Evolutionary conservation across 805 yeast species (phyloP), one percentile per base, ranked within the genome.

Genomic region (Candida namnaoensis): DNA sequence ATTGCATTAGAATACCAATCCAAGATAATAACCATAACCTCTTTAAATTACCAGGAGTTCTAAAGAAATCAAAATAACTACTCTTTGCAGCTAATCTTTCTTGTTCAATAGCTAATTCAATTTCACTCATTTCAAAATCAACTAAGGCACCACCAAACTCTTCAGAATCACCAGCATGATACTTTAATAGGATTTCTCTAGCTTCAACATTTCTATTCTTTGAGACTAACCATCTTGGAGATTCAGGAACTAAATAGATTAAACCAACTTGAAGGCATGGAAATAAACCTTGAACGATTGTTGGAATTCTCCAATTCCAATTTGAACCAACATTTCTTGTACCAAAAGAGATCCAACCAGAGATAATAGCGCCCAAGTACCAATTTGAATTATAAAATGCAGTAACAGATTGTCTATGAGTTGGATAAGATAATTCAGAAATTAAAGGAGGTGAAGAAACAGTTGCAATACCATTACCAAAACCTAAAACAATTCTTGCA

Each of bases 291-390:
- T 77, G 82, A 35, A 76, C 45, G 39, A 65, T 65, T 11, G 77
- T 64, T 34, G 82, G 82, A 41, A 76, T 60, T 58, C 76, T 71
- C 81, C 81, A 76, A 26, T 69, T 60, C 65, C 69, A 67, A 34
- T 60, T 52, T 37, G 50, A 37, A 24, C 42, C 40, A 34, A 56
- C 32, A 41, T 47, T 47, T 45, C 58, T 56, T 14, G 75, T 62
- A 51, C 78, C 80, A 47, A 62, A 72, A 3, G 76, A 63, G 38
- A 68, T 65, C 73, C 76, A 69, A 26, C 76, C 72, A 7, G 79
- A 74, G 38, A 74, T 53, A 42, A 72, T 52, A n/a, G 77, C 76
- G 37, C 80, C 80, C 33, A 72, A 50, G 48, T 70, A 72, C 78
- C 77, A 73, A 45, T 68, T 66, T 19, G 69, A 64, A 54, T 74